These are phyloP conservation scores for Citeromyces siamensis DNA, from an alignment of 1,139 yeast species.

Conservation along the genomic window DNA sequence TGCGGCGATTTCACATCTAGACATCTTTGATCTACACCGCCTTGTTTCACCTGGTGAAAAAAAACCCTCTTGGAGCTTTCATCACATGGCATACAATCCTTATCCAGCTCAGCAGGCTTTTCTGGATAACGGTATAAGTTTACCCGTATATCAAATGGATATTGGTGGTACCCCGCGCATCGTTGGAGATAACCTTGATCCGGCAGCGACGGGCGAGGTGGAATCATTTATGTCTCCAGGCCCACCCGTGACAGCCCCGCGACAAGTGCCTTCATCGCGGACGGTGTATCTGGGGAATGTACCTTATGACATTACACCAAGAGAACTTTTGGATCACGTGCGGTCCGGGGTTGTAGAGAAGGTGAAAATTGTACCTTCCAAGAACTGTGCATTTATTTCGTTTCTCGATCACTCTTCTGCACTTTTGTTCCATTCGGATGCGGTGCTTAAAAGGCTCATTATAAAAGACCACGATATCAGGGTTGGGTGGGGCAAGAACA, in stretches of 20 bases:
- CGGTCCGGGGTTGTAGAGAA: slow-evolving; percentile 86
- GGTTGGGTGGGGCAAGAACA: slow-evolving; percentile 52
- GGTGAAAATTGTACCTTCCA: slow-evolving; percentile 40
- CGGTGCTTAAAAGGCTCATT: slow-evolving; percentile 41
- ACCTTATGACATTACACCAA: slow-evolving; percentile 70
- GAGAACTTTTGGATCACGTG: slow-evolving; percentile 79
- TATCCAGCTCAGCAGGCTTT: background rate
- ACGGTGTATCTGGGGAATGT: slow-evolving; percentile 88
- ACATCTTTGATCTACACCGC: slow-evolving; percentile 1
- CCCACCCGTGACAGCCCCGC: background rate
- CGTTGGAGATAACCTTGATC: background rate
- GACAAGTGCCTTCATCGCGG: slow-evolving; percentile 42
- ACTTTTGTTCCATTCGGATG: slow-evolving; percentile 47
- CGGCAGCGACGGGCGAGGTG: background rate
- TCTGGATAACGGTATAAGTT: background rate
- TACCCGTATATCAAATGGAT: background rate
- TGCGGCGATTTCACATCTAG: too few relatives aligned
- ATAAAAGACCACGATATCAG: slow-evolving; percentile 46
- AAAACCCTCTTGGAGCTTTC: background rate
- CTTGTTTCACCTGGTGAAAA: background rate
- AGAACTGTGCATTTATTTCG: slow-evolving; percentile 52
- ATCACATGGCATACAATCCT: background rate
- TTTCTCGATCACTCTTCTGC: slow-evolving; percentile 52
- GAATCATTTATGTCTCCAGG: too few relatives aligned
- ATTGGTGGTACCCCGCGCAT: too few relatives aligned